Evolutionary conservation across 2,329 filamentous ascomycete species (phyloP).

Genomic region (Huntiella bhutanensis): DNA sequence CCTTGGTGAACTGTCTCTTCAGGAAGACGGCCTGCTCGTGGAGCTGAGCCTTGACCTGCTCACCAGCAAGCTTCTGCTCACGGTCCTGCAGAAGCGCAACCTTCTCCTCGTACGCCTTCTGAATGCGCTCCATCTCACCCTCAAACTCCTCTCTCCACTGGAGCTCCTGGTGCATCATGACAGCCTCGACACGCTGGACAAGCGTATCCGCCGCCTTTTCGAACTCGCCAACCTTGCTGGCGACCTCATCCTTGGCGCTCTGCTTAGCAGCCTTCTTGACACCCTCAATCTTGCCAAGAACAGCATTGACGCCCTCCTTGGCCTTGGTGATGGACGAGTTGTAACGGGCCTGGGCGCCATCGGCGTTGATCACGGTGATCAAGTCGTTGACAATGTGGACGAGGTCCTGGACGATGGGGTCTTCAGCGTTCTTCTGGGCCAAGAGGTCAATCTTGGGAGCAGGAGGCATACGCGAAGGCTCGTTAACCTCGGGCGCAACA

Average conservation of each 20-base stretch:
- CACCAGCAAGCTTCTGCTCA: constrained; percentile 61
- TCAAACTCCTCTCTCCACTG: constrained; percentile 78
- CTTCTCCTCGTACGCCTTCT: constrained; percentile 60
- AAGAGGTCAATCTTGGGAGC: constrained; percentile 60
- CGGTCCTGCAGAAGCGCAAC: constrained; percentile 62
- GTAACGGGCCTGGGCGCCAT: constrained; percentile 61
- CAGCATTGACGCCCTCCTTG: constrained; percentile 60
- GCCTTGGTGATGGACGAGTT: constrained; percentile 63
- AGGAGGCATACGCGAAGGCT: constrained; percentile 44
- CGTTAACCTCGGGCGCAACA: constrained; percentile 43
- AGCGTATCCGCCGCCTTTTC: constrained; percentile 74
- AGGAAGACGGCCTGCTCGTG: constrained; percentile 78
- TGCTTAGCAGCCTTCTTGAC: constrained; percentile 52
- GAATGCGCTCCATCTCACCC: constrained; percentile 63
- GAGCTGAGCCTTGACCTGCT: constrained; percentile 67
- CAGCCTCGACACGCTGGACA: constrained; percentile 67
- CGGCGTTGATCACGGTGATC: constrained; percentile 80
- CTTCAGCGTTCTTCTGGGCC: constrained; percentile 53
- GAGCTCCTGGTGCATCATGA: constrained; percentile 63
- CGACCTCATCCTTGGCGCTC: constrained; percentile 56
- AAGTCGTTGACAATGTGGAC: constrained; percentile 93
- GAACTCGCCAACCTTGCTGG: constrained; percentile 55
- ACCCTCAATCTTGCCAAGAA: constrained; percentile 58
- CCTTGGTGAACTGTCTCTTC: constrained; percentile 64
- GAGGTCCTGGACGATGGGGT: constrained; percentile 79